Evolutionary conservation across 2,329 filamentous ascomycete species (phyloP).

Genomic region (Beauveria pseudobassiana): DNA sequence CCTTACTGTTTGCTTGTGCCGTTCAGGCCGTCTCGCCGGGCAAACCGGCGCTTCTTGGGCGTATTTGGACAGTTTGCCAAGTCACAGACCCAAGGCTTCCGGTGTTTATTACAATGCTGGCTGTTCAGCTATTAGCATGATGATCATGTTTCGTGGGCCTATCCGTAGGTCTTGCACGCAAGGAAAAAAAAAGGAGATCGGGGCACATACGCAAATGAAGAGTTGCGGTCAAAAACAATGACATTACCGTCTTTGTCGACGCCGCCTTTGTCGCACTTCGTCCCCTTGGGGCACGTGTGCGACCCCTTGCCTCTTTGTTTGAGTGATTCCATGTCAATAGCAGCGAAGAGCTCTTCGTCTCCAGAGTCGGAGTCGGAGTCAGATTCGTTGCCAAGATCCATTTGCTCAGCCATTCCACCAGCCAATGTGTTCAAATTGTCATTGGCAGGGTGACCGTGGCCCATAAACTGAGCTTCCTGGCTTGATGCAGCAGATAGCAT

Average conservation of each 20-base stretch:
- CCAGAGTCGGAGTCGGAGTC: slow-evolving; percentile 25
- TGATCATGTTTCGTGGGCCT: not conserved
- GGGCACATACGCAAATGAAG: slow-evolving; percentile 29
- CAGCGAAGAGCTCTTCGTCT: slow-evolving; percentile 28
- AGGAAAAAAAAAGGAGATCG: not conserved
- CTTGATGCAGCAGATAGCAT: not conserved
- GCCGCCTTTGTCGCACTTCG: slow-evolving; percentile 32
- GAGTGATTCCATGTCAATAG: slow-evolving; percentile 32
- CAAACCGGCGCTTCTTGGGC: slow-evolving; percentile 33
- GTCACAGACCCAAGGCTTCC: slow-evolving; percentile 34
- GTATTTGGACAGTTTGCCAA: slow-evolving; percentile 32
- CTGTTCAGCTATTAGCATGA: slow-evolving; percentile 18
- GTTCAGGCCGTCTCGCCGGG: slow-evolving; percentile 34
- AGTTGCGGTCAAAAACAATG: slow-evolving; percentile 34
- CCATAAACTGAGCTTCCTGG: not conserved
- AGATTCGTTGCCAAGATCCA: slow-evolving; percentile 11
- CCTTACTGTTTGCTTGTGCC: slow-evolving; percentile 33
- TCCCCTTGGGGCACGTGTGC: slow-evolving; percentile 29
- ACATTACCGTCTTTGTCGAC: slow-evolving; percentile 31
- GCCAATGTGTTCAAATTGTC: not conserved
- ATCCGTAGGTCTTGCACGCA: not conserved
- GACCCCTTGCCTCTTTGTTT: slow-evolving; percentile 32
- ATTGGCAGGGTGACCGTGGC: not conserved
- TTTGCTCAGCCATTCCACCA: not conserved
- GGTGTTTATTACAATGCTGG: slow-evolving; percentile 36